Base-by-base conservation (phyloP, 2,329 filamentous ascomycete species). In the Clarireedia homoeocarpa region DNA sequence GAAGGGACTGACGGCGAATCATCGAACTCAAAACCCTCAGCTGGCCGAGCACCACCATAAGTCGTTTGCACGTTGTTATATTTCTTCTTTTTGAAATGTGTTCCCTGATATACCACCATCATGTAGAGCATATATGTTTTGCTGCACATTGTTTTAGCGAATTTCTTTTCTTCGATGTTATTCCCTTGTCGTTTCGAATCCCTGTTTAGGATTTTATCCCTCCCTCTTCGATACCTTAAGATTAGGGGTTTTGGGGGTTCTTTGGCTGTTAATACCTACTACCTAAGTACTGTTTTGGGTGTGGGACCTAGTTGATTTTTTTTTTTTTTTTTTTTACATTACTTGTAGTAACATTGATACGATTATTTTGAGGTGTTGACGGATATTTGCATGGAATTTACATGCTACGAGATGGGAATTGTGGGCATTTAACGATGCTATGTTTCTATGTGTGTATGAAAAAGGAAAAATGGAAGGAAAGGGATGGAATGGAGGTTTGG, bases 1-100 rank as follows among this genome's bases (percentile, higher is more conserved):
- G 64, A 70, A 57, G 59, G 55, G 15, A 45, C 56, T 6, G 55
- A 58, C 15, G 54, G 54, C 7, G 44, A 46, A 52, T 51, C 53
- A 44, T 55, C 53, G 15, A 50, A n/a, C n/a, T 17, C 40, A 23
- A 53, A 53, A 45, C 14, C 57, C 4, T 58, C 55, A 40, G 49
- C 58, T 12, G 63, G 65, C 26, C 55, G 65, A 59, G 63, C 62
- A 47, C 65, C 63, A 12, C 62, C 65, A 47, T 67, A 59, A 68
- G 48, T 1, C 9, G 24, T 14, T 14, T 14, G 15, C 23, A 24
- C 23, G 36, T 24, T 42, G 46, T 39, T 36, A 36, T 44, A 36
- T 44, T 27, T 20, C 23, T 34, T 46, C 26, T 34, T 48, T 51
- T 52, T 44, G 34, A 51, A 34, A 34, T 42, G 36, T 51, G 49